Evolutionary conservation across 2,329 filamentous ascomycete genomes (phyloP).

Genomic region (Paecilomyces variotii): DNA sequence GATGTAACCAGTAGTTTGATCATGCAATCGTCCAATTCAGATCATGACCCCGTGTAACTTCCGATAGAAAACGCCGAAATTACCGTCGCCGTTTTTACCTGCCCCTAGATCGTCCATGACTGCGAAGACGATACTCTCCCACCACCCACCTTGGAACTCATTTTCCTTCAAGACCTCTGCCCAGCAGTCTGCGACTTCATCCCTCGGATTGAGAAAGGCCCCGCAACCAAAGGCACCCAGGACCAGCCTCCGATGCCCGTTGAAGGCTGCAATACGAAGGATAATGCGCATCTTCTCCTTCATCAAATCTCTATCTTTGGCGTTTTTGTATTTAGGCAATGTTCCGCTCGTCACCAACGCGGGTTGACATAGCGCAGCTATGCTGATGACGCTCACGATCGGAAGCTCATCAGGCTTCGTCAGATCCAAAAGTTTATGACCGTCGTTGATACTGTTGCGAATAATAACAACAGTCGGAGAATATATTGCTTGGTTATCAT

Average conservation of each 20-base stretch:
- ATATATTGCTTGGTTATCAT: slow-evolving; percentile 47
- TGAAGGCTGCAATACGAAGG: slow-evolving; percentile 51
- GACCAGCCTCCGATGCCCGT: slow-evolving; percentile 52
- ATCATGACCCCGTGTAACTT: slow-evolving; percentile 21
- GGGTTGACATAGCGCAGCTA: slow-evolving; percentile 49
- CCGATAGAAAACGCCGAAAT: slow-evolving; percentile 23
- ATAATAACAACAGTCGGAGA: slow-evolving; percentile 54
- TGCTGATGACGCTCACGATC: slow-evolving; percentile 52
- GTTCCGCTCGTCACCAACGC: slow-evolving; percentile 9
- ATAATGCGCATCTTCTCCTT: slow-evolving; percentile 56
- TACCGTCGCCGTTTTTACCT: slow-evolving; percentile 18
- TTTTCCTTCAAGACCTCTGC: slow-evolving; percentile 50
- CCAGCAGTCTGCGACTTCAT: slow-evolving; percentile 57
- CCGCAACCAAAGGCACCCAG: slow-evolving; percentile 64
- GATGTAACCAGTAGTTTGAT: neutral
- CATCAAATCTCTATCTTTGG: slow-evolving; percentile 44
- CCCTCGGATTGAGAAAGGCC: slow-evolving; percentile 54
- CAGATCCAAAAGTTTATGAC: slow-evolving; percentile 41
- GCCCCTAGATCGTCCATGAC: slow-evolving; percentile 37
- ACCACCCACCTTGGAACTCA: slow-evolving; percentile 59
- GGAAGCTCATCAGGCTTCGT: slow-evolving; percentile 33
- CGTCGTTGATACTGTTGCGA: slow-evolving; percentile 40
- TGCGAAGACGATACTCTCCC: slow-evolving; percentile 58
- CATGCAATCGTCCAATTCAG: slow-evolving; percentile 6
- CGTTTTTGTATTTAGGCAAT: slow-evolving; percentile 30